Evolutionary conservation across 306 rosid species (phyloP).

Genomic region (Geum urbanum): DNA sequence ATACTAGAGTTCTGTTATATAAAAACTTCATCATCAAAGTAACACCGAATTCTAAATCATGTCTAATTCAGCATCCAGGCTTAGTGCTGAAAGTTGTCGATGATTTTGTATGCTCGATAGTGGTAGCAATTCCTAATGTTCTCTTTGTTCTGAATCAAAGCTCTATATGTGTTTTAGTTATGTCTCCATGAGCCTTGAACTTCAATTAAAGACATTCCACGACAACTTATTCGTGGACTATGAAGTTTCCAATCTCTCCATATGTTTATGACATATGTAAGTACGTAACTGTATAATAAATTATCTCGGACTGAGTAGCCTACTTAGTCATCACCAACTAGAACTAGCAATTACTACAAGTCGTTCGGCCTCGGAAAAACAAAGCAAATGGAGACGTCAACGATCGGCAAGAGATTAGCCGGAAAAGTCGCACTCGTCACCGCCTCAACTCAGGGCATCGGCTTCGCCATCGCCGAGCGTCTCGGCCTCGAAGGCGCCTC

Average conservation of each 20-base stretch:
- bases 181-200: background rate
- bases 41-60: background rate
- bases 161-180: background rate
- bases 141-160: background rate
- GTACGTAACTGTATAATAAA: too few species aligned
- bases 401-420: slow-evolving; percentile 49
- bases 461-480: slow-evolving; percentile 76
- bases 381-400: slow-evolving; percentile 41
- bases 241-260: too few species aligned
- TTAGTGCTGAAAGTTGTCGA: background rate
- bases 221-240: too few species aligned
- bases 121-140: background rate
- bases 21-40: background rate
- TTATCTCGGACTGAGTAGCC: too few species aligned
- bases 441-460: slow-evolving; percentile 96
- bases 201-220: too few species aligned
- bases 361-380: background rate
- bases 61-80: background rate
- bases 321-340: background rate
- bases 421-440: slow-evolving; percentile 84
- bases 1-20: background rate
- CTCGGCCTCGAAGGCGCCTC: slow-evolving; percentile 91
- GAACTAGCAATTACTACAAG: too few species aligned
- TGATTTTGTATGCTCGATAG: background rate
- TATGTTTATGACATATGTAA: too few species aligned